Evolutionary conservation across 2,329 filamentous ascomycete genomes (phyloP).

Genomic region (Diplodia seriata): DNA sequence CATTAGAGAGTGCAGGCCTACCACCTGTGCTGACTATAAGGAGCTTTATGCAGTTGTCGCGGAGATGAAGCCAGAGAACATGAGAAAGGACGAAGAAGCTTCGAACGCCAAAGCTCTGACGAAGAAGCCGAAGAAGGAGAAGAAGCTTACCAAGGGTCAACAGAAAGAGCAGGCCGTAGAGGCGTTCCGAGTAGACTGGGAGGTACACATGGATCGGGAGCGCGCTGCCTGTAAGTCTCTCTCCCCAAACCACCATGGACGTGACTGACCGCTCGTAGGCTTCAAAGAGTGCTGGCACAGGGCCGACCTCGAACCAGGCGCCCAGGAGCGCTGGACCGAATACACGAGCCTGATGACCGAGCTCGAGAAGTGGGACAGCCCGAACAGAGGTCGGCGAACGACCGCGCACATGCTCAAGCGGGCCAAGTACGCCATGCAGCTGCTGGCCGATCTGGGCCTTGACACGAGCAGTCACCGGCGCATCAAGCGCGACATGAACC

Average conservation of each 20-base stretch:
- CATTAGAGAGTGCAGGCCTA: neutral
- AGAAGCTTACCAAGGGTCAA: conserved; percentile 3
- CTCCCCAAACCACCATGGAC: neutral
- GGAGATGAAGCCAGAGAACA: neutral
- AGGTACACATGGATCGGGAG: conserved; percentile 44
- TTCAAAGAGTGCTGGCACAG: conserved; percentile 56
- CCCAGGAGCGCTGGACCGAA: conserved; percentile 49
- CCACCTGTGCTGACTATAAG: neutral
- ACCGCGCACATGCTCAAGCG: neutral
- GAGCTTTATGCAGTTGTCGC: neutral
- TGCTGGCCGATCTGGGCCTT: conserved; percentile 39
- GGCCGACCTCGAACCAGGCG: conserved; percentile 53
- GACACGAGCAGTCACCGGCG: conserved; percentile 45
- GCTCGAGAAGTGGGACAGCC: conserved; percentile 10
- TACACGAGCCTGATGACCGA: conserved; percentile 22
- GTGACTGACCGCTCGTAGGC: conserved; percentile 34
- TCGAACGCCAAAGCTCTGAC: neutral
- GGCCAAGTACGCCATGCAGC: conserved; percentile 32
- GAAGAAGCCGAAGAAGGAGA: conserved; percentile 14
- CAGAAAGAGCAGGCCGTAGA: neutral
- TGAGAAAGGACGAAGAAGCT: neutral
- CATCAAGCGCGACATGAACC: conserved; percentile 38
- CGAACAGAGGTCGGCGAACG: neutral
- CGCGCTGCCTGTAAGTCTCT: conserved; percentile 44
- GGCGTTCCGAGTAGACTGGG: conserved; percentile 38